A percentile compares a stretch with the other conserved stretches of the same genome.
Evolutionary conservation across 1,284 basidiomycete species (phyloP).

Genomic region (Rhodotorula sp.): DNA sequence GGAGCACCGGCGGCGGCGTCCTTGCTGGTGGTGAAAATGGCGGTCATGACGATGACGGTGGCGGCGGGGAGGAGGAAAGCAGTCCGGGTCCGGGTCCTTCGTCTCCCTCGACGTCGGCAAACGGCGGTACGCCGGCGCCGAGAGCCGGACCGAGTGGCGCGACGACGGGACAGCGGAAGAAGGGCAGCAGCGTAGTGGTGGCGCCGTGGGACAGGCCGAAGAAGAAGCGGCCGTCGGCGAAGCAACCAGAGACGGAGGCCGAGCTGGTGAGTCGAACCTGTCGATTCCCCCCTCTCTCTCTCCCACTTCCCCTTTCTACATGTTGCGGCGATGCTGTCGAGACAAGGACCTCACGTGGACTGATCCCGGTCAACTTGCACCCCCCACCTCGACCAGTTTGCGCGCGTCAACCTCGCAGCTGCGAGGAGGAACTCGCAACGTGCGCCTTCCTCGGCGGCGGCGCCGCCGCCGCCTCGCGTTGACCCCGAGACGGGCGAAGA

Average conservation of each 20-base stretch:
- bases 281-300: not conserved
- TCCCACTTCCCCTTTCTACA: too few relatives aligned
- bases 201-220: slow-evolving; percentile 21
- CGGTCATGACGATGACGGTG: too few relatives aligned
- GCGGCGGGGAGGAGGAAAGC: too few relatives aligned
- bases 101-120: not conserved
- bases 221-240: slow-evolving; percentile 9
- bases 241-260: slow-evolving; percentile 10
- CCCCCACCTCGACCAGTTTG: not conserved
- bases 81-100: not conserved
- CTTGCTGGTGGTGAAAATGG: too few relatives aligned
- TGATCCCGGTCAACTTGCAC: too few relatives aligned
- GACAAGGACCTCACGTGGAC: too few relatives aligned
- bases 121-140: not conserved
- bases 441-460: not conserved
- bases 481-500: slow-evolving; percentile 1
- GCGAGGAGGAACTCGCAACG: not conserved
- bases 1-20: too few relatives aligned
- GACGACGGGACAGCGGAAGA: not conserved
- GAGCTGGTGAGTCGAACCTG: slow-evolving; percentile 4
- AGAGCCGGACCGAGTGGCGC: not conserved
- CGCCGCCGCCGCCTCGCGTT: not conserved
- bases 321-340: too few relatives aligned
- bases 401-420: slow-evolving; percentile 1
- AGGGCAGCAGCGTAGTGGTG: not conserved